Base-by-base conservation (phyloP, 768 basidiomycete genomes). In the Kwoniella sp. region DNA sequence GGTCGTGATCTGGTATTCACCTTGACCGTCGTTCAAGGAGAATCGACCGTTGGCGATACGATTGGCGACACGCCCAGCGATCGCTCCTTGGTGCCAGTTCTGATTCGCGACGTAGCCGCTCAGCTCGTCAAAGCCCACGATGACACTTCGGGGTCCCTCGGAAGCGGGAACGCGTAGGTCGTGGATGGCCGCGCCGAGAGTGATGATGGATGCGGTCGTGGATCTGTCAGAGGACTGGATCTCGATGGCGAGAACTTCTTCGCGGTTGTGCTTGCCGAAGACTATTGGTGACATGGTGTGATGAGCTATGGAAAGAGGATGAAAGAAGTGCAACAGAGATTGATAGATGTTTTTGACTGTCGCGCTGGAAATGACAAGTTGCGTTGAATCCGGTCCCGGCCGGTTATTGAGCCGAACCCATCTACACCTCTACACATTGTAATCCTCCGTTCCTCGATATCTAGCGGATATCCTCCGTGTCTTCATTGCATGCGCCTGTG, bases 71-170 rank as follows among this genome's bases (percentile, higher is more conserved):
- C 58, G 58, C 2, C 58, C 58, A 8, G 58, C 45, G n/a, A 63
- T 41, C 11, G 62, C 62, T 13, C 62, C 62, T n/a, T 63, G 55
- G 48, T 63, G 62, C 62, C 62, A 63, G 38, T 55, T 37, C 28
- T 54, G 23, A 28, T 63, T 63, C 28, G 11, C 29, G 28, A 63
- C 34, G 34, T 63, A 50, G 20, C 55, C 62, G 20, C 30, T 34
- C 1, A 55, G 30, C 7, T 55, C 22, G 54, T 55, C 41, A 30
- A 63, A 63, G n/a, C 62, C 62, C 12, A 63, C 23, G 30, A 63
- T 63, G 54, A 63, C 62, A 31, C 55, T 55, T 56, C 62, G 30
- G 3, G 25, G 26, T 15, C 22, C 28, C 20, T 17, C 37, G 4
- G 52, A 4, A n/a, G 38, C 54, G 22, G 53, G 38, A n/a, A 63